phyloP scores from a whole-genome alignment of 192 early-diverging fungal species.

The Coemansia sp. region DNA sequence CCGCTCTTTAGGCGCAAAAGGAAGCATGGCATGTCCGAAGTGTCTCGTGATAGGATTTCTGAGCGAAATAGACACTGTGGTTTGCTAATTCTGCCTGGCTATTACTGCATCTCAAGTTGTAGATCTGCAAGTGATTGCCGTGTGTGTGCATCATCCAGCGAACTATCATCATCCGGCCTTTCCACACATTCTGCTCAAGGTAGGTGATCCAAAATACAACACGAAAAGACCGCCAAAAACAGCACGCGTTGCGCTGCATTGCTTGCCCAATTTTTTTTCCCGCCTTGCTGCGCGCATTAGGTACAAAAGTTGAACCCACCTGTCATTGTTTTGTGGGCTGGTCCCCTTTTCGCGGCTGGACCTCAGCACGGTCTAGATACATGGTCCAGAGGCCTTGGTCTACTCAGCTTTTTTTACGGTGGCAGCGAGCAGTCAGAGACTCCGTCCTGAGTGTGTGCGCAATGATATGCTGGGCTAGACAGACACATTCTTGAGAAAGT shows the following conservation, averaged over 20 bases:
- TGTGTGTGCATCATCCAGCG: conserved; percentile 1
- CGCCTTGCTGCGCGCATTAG: neutral
- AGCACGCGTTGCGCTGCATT: conserved; percentile 14
- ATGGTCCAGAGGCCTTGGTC: neutral
- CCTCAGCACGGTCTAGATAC: neutral
- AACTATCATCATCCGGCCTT: neutral
- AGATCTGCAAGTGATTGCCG: conserved; percentile 4
- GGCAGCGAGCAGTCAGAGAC: neutral
- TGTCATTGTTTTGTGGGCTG: neutral
- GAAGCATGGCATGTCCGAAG: neutral
- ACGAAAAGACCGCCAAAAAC: conserved; percentile 43
- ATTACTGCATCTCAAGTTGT: neutral
- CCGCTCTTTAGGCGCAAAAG: neutral
- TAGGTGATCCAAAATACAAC: conserved; percentile 29
- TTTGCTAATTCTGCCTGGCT: neutral
- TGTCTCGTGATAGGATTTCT: neutral
- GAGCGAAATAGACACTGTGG: neutral
- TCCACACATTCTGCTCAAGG: conserved; percentile 8
- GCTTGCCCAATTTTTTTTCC: neutral
- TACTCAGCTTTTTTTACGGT: neutral
- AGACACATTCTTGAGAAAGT: neutral
- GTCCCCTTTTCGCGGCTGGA: neutral
- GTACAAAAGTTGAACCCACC: neutral
- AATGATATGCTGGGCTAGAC: neutral
- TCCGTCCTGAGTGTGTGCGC: neutral